Evolutionary conservation across 768 basidiomycete genomes (phyloP), one percentile per base, ranked within the genome.

Genomic region (Ramaria sp.): DNA sequence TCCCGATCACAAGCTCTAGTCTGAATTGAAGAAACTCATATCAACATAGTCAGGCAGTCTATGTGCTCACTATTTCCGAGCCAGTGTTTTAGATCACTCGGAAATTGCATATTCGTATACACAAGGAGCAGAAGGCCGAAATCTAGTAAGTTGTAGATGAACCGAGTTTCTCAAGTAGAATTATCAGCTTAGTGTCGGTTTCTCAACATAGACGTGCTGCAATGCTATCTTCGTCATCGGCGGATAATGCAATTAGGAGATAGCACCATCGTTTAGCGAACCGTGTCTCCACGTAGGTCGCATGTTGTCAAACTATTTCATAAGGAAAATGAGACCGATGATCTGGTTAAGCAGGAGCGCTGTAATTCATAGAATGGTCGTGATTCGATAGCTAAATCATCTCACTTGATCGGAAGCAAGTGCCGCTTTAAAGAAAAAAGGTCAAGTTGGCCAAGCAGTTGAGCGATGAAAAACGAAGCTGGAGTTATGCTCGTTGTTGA

Each of bases 131-230:
- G 38, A 1, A 52, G 38, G 7, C 50, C 39, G 38, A 38, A 52
- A 37, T 52, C 50, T 10, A 52, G 1, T 44, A 37, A 24, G 37
- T 25, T n/a, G n/a, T n/a, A n/a, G n/a, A n/a, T n/a, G n/a, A n/a
- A n/a, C n/a, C n/a, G 27, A 38, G 37, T 50, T 37, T 24, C 39
- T 38, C n/a, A n/a, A n/a, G n/a, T n/a, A n/a, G n/a, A n/a, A n/a
- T n/a, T n/a, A n/a, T n/a, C n/a, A n/a, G n/a, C n/a, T n/a, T n/a
- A n/a, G n/a, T n/a, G n/a, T n/a, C n/a, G 50, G 50, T n/a, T 39
- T 20, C 50, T 52, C 50, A 41, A 52, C n/a, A 52, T 18, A 52
- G 24, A 28, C 50, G 39, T 1, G 50, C 50, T 4, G 50, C 18
- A 12, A 52, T 41, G 7, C 50, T 32, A 41, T 37, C 50, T n/a